Percentiles rank a stretch among this genome's conserved stretches.
phyloP scores from a whole-genome alignment of 2,329 filamentous ascomycete species.

The Aspergillus floridensis region DNA sequence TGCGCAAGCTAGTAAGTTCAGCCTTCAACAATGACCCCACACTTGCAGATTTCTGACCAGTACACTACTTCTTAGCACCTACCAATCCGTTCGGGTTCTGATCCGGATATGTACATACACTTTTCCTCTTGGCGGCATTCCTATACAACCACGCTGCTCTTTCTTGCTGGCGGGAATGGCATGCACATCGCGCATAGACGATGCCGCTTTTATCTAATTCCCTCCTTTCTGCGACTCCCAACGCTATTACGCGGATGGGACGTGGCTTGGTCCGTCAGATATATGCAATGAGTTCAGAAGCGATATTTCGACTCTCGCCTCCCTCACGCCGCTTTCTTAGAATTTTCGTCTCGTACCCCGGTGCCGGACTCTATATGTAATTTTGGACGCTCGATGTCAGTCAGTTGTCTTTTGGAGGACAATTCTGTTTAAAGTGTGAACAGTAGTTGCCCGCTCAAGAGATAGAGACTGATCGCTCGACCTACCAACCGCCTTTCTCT shows the following conservation, averaged over 20 bases:
- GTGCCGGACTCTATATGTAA: conserved; percentile 12
- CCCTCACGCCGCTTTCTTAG: conserved; percentile 19
- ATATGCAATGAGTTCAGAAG: conserved; percentile 17
- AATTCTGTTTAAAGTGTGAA: neutral
- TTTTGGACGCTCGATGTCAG: conserved; percentile 10
- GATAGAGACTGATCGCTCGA: neutral
- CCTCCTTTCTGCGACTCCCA: conserved; percentile 4
- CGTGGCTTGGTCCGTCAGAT: conserved; percentile 5
- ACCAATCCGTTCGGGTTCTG: conserved; percentile 71
- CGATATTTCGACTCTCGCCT: conserved; percentile 12
- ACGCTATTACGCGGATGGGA: conserved; percentile 15
- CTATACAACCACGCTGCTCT: conserved; percentile 21
- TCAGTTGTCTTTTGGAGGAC: conserved; percentile 2
- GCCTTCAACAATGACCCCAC: conserved; percentile 13
- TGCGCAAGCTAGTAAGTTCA: conserved; percentile 86
- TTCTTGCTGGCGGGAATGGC: conserved; percentile 18
- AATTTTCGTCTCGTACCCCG: conserved; percentile 12
- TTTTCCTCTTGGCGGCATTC: conserved; percentile 20
- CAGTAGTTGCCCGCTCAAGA: neutral
- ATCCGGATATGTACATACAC: conserved; percentile 29
- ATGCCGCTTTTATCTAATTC: conserved; percentile 9
- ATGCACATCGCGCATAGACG: conserved; percentile 13
- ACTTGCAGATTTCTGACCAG: neutral
- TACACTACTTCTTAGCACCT: conserved; percentile 50
- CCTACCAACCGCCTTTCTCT: neutral